A percentile compares a stretch with the other conserved stretches of the same genome.
Evolutionary conservation across 495 filamentous ascomycete genomes (phyloP).

Genomic region (Pyrenula aspistea): DNA sequence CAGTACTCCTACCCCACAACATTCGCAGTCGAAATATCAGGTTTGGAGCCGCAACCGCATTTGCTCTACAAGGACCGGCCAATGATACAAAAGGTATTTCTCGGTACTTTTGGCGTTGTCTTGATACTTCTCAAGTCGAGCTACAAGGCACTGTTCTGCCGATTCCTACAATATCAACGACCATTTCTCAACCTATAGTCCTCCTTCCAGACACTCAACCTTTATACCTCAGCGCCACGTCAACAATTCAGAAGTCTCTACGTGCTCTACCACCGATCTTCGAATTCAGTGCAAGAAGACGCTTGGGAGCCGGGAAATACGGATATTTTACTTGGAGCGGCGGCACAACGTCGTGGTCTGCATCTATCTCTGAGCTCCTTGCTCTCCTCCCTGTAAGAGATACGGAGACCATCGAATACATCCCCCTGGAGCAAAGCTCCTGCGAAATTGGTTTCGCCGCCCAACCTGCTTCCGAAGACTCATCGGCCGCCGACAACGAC

Average conservation of each 20-base stretch:
- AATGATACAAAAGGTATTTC: slow-evolving; percentile 17
- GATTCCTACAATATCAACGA: slow-evolving; percentile 15
- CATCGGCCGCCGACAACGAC: slow-evolving; percentile 6
- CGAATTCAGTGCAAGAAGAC: not conserved
- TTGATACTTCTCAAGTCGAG: slow-evolving; percentile 18
- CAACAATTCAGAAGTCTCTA: slow-evolving; percentile 16
- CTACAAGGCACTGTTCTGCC: slow-evolving; percentile 19
- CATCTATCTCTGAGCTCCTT: slow-evolving; percentile 11
- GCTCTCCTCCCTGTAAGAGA: slow-evolving; percentile 14
- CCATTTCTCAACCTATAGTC: slow-evolving; percentile 16
- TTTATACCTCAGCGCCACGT: slow-evolving; percentile 18
- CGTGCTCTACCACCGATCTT: slow-evolving; percentile 14
- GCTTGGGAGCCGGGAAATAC: not conserved
- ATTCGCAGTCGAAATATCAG: slow-evolving; percentile 16
- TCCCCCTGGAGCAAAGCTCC: slow-evolving; percentile 12
- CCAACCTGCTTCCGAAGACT: slow-evolving; percentile 5
- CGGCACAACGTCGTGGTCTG: slow-evolving; percentile 23
- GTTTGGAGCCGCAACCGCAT: slow-evolving; percentile 21
- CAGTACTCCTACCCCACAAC: slow-evolving; percentile 18
- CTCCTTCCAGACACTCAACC: slow-evolving; percentile 23
- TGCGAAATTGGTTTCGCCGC: slow-evolving; percentile 25
- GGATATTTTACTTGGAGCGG: slow-evolving; percentile 25
- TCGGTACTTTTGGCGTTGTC: slow-evolving; percentile 17
- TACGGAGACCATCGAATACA: slow-evolving; percentile 8
- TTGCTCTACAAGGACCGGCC: slow-evolving; percentile 15